phyloP scores from a whole-genome alignment of 306 rosid species.

The Cucurbita moschata region DNA sequence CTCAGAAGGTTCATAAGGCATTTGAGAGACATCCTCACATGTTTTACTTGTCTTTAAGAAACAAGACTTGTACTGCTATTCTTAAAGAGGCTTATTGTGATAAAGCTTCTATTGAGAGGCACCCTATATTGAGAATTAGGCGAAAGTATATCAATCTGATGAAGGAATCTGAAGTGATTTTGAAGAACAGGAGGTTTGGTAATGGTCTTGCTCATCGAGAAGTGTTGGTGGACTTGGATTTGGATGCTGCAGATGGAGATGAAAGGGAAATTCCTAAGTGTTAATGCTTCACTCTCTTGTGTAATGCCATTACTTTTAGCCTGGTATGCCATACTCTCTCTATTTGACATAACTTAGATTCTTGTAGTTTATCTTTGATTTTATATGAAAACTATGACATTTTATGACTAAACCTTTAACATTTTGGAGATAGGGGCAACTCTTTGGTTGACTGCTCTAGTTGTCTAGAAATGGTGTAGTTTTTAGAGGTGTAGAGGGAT shows the following conservation, averaged over 20 bases:
- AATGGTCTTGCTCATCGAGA: conserved; percentile 15
- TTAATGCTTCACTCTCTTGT: neutral
- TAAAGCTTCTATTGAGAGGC: conserved; percentile 38
- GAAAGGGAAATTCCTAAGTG: conserved; percentile 18
- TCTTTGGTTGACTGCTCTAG: no score
- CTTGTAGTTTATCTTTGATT: neutral
- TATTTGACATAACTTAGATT: neutral
- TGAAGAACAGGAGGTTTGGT: conserved; percentile 40
- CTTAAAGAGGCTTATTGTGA: conserved; percentile 61
- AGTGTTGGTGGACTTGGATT: conserved; percentile 19
- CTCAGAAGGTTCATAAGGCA: conserved; percentile 75
- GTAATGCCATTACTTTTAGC: neutral
- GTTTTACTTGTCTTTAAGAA: conserved; percentile 55
- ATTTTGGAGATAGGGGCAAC: neutral
- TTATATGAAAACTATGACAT: neutral
- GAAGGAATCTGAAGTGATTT: conserved; percentile 40
- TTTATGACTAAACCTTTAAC: neutral
- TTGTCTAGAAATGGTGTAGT: no score
- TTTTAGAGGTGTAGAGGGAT: no score
- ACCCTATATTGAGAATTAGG: conserved; percentile 60
- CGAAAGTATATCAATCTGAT: conserved; percentile 53
- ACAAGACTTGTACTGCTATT: conserved; percentile 69
- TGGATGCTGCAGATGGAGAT: conserved; percentile 26
- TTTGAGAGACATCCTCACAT: conserved; percentile 81
- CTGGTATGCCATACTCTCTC: neutral